Conservation (phyloP, 148 eudicot species). For the Rhododendron molle region DNA sequence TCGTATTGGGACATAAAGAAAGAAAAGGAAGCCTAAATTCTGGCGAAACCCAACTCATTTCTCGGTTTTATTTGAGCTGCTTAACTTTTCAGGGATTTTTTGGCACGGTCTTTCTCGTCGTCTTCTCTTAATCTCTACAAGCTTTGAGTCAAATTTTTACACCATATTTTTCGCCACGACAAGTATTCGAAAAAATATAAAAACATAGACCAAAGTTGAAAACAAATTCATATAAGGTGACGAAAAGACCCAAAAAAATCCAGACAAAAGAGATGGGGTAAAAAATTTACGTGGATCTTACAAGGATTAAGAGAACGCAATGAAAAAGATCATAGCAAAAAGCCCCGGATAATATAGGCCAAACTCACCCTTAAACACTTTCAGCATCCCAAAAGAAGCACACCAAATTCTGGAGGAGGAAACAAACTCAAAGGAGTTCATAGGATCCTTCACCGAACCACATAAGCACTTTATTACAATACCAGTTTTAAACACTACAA, state of each 20-base stretch:
- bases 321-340: not conserved
- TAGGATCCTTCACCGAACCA: not conserved
- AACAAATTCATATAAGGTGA: too few species aligned
- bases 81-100: not conserved
- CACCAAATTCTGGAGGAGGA: not conserved
- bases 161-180: not conserved
- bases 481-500: conserved; percentile 3
- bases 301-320: not conserved
- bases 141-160: not conserved
- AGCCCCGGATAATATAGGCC: not conserved
- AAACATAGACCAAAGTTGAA: not conserved
- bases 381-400: not conserved
- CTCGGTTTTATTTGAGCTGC: not conserved
- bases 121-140: not conserved
- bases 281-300: not conserved
- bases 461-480: not conserved
- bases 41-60: not conserved
- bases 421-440: not conserved
- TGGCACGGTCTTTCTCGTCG: not conserved
- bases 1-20: not conserved
- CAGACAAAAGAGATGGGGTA: not conserved
- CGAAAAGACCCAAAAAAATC: too few species aligned
- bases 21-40: not conserved
- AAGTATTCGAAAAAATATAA: not conserved
- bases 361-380: not conserved